Conservation (phyloP, 1,284 basidiomycete genomes). For the Sporisorium scitamineum region DNA sequence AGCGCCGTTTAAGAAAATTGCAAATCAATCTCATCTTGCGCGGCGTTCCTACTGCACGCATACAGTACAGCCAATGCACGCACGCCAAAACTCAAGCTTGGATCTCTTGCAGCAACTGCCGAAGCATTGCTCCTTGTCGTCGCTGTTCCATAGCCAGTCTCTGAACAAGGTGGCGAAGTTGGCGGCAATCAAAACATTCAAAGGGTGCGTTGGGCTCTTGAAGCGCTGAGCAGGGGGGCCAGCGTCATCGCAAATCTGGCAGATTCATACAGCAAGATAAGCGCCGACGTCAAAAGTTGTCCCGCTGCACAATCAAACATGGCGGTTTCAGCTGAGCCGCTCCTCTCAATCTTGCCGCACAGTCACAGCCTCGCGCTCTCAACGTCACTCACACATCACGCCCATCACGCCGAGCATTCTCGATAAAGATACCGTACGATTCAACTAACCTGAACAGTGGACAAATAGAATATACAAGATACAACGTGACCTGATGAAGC, state of each 20-base stretch:
- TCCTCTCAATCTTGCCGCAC: too few species aligned
- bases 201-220: not conserved
- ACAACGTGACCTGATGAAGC: not conserved
- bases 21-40: not conserved
- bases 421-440: not conserved
- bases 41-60: too few species aligned
- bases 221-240: not conserved
- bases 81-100: not conserved
- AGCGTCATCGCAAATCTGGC: too few species aligned
- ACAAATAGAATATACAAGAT: not conserved
- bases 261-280: too few species aligned
- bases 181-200: too few species aligned
- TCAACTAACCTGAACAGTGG: not conserved
- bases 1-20: not conserved
- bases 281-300: not conserved
- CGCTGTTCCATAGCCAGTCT: not conserved
- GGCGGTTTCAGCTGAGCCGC: not conserved
- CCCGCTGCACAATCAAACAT: not conserved
- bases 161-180: too few species aligned
- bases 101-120: not conserved
- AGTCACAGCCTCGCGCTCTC: too few species aligned
- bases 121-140: not conserved
- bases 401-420: not conserved
- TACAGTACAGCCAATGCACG: too few species aligned
- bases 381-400: not conserved